phyloP scores from a whole-genome alignment of 352 stramenopile genomes.

The Globisporangium okanoganense region DNA sequence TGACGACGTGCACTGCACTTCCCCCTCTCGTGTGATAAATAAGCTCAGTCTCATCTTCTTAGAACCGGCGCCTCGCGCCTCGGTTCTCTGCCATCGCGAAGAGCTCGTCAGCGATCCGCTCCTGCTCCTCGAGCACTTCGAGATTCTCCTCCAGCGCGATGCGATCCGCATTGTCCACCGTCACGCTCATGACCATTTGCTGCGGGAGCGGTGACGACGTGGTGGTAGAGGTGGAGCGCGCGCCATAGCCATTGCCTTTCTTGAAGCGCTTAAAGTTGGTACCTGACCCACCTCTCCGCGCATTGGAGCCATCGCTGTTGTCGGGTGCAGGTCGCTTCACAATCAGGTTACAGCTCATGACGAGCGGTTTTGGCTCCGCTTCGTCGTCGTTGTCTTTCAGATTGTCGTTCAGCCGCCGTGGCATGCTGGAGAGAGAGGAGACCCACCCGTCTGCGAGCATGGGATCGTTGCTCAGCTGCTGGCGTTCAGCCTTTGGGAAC shows the following conservation, averaged over 20 bases:
- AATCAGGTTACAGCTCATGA: slow-evolving; percentile 51
- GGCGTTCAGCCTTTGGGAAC: neutral
- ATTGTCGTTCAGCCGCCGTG: neutral
- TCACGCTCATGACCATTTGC: slow-evolving; percentile 56
- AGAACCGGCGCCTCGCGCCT: slow-evolving; percentile 43
- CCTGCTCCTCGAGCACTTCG: slow-evolving; percentile 70
- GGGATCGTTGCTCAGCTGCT: neutral
- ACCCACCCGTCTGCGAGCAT: slow-evolving; percentile 19
- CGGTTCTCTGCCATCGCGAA: slow-evolving; percentile 79
- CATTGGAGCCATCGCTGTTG: neutral
- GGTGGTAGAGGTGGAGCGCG: slow-evolving; percentile 15
- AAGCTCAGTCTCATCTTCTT: slow-evolving; percentile 8
- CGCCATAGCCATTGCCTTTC: slow-evolving; percentile 61
- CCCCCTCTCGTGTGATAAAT: slow-evolving; percentile 3
- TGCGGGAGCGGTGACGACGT: slow-evolving; percentile 46
- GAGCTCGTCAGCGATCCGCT: slow-evolving; percentile 79
- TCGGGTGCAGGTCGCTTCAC: slow-evolving; percentile 29
- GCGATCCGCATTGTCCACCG: slow-evolving; percentile 55
- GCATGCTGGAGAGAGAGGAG: slow-evolving; percentile 20
- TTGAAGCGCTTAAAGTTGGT: slow-evolving; percentile 85
- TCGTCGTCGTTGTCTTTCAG: slow-evolving; percentile 26
- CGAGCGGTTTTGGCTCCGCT: slow-evolving; percentile 29
- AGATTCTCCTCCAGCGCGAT: slow-evolving; percentile 56
- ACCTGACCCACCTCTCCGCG: slow-evolving; percentile 4
- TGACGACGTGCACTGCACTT: neutral